phyloP scores from a whole-genome alignment of 305 asterid species.

The Fraxinus albicans region DNA sequence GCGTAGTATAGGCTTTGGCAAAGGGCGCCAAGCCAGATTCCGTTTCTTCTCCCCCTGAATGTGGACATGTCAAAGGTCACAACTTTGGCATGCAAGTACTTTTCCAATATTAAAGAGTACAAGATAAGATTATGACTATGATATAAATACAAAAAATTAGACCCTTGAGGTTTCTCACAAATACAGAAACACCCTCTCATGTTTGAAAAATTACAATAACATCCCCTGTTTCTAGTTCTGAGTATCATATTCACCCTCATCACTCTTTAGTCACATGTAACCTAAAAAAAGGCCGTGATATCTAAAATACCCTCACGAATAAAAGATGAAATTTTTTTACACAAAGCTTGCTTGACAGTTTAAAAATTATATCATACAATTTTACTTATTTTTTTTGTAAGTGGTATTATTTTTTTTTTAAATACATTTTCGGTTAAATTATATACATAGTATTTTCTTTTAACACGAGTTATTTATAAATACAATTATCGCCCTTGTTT shows the following conservation, averaged over 20 bases:
- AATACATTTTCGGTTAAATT: background rate
- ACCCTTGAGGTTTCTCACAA: background rate
- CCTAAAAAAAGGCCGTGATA: background rate
- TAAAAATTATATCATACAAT: background rate
- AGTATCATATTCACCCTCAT: background rate
- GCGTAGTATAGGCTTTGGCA: conserved; percentile 64
- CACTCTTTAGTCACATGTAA: background rate
- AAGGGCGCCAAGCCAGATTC: conserved; percentile 79
- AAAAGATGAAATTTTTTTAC: background rate
- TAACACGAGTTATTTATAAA: background rate
- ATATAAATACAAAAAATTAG: background rate
- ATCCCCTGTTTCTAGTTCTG: background rate
- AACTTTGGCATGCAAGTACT: background rate
- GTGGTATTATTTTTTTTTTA: background rate
- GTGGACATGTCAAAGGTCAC: background rate
- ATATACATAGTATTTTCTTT: background rate
- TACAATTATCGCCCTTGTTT: background rate
- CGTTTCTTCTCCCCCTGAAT: conserved; percentile 70
- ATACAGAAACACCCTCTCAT: background rate
- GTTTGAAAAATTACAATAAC: background rate
- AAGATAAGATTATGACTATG: background rate
- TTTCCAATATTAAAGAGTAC: background rate
- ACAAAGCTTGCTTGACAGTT: background rate
- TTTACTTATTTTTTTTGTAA: background rate
- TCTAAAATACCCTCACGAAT: background rate